A percentile compares a stretch with the other conserved stretches of the same genome.
Evolutionary conservation across 345 rosid genomes (phyloP).

Genomic region (Hibiscus mutabilis): DNA sequence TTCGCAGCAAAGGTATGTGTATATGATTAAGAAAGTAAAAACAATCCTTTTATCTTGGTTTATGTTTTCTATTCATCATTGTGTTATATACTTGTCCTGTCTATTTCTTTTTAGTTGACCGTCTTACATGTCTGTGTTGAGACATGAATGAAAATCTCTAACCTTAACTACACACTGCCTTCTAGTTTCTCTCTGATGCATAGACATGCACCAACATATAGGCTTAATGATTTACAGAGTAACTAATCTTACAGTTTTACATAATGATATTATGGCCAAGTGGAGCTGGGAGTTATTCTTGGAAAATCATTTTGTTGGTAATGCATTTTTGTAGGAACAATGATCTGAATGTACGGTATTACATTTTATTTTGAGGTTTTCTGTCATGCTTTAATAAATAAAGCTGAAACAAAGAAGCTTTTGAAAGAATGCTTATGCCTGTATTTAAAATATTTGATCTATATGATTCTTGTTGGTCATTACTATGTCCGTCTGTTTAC

Average conservation of each 20-base stretch:
- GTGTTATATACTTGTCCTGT: too few relatives aligned
- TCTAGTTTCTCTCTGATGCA: neutral
- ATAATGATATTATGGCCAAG: neutral
- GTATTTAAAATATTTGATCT: neutral
- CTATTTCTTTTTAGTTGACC: too few relatives aligned
- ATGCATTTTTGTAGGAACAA: neutral
- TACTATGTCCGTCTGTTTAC: neutral
- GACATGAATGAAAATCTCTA: neutral
- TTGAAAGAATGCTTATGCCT: neutral
- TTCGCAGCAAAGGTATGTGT: slow-evolving; percentile 90
- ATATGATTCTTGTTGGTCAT: neutral
- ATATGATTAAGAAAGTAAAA: neutral
- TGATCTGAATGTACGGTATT: neutral
- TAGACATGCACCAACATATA: neutral
- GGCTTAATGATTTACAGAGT: neutral
- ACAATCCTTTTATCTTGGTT: neutral
- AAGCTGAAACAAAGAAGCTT: neutral
- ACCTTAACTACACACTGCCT: neutral
- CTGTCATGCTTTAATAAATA: neutral
- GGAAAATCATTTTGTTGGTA: neutral
- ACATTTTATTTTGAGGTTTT: neutral
- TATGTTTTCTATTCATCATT: neutral
- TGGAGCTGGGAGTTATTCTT: neutral
- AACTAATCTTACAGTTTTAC: neutral
- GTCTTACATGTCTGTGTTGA: too few relatives aligned